These are phyloP conservation scores for Penicillium sumatraense DNA, from an alignment of 2,329 filamentous ascomycete species.

Conservation along the genomic window DNA sequence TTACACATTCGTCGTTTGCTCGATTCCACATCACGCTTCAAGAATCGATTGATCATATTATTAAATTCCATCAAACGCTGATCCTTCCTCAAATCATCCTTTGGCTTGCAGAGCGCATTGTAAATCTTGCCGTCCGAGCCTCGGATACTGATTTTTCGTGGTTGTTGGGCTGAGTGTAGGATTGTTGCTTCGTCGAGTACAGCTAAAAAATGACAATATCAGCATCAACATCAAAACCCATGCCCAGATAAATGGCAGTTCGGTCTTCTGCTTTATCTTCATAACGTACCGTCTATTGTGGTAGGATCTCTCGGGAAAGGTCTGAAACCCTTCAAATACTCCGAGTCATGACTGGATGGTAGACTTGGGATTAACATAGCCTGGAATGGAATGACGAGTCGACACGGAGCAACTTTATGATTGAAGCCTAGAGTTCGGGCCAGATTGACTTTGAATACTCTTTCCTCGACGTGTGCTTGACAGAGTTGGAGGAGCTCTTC, in stretches of 20 bases:
- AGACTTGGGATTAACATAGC: conserved; percentile 80
- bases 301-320: conserved; percentile 87
- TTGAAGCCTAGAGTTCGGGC: conserved; percentile 80
- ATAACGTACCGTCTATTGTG: conserved; percentile 65
- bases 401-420: conserved; percentile 78
- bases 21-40: conserved; percentile 89
- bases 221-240: too few species aligned
- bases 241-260: conserved; percentile 7
- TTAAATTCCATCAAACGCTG: conserved; percentile 99
- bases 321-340: conserved; percentile 72
- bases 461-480: conserved; percentile 74
- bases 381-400: conserved; percentile 87
- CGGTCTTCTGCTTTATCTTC: background rate
- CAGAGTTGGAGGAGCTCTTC: conserved; percentile 81
- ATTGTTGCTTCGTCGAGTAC: conserved; percentile 91
- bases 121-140: conserved; percentile 90
- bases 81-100: conserved; percentile 96
- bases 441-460: conserved; percentile 75
- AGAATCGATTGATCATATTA: conserved; percentile 91
- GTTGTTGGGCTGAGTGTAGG: conserved; percentile 87
- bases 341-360: conserved; percentile 71
- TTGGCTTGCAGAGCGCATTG: conserved; percentile 92
- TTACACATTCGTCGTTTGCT: conserved; percentile 80
- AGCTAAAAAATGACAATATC: conserved; percentile 38
- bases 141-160: conserved; percentile 83